Conservation (phyloP, 169 alveolate species). For the Eimeria maxima region DNA sequence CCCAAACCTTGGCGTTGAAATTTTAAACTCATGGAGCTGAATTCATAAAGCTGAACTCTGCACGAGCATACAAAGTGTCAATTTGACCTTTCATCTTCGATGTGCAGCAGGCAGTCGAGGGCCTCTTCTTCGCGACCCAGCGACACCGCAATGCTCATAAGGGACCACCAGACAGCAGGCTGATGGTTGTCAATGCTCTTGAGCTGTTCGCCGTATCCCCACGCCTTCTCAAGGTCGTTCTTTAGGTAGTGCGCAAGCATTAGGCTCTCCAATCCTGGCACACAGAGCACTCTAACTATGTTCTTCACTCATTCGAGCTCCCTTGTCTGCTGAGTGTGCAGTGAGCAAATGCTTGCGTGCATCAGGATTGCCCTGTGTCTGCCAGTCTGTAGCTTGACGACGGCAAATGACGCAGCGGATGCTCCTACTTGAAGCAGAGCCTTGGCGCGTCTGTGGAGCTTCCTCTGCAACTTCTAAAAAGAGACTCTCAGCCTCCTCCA, state of each 20-base stretch:
- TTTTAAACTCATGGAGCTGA: too few relatives aligned
- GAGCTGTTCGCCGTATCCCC: background rate
- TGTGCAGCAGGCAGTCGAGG: constrained; percentile 12
- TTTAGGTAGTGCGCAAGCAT: background rate
- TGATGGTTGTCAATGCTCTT: background rate
- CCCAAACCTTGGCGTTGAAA: too few relatives aligned
- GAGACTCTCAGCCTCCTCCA: constrained; percentile 6
- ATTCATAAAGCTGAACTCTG: too few relatives aligned
- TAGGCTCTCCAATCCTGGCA: background rate
- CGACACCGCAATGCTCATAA: background rate
- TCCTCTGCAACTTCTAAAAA: background rate
- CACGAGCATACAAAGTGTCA: background rate
- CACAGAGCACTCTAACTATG: background rate
- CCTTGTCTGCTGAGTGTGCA: background rate
- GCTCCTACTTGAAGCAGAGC: background rate
- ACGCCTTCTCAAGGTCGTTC: background rate
- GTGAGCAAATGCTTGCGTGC: too few relatives aligned
- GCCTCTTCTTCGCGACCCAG: constrained; percentile 1
- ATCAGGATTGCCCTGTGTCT: too few relatives aligned
- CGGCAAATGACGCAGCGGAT: background rate
- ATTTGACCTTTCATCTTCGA: constrained; percentile 3
- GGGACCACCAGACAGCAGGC: constrained; percentile 13
- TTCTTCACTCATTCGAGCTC: background rate
- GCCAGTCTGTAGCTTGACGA: background rate
- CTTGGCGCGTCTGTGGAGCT: background rate